Conservation (phyloP, 805 yeast genomes). For the Pichia nakasei region DNA sequence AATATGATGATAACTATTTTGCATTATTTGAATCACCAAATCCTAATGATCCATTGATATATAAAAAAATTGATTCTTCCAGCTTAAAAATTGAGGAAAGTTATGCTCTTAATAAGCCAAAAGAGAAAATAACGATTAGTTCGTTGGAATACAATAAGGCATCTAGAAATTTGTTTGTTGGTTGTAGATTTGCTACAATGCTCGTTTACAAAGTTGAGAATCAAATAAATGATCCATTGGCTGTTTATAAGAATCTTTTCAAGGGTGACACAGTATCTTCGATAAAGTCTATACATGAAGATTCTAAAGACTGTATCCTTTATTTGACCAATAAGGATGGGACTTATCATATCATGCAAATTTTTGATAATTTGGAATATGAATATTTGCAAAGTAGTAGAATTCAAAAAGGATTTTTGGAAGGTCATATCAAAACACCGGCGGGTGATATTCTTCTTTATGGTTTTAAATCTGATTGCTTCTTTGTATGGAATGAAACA, state of each 20-base stretch:
- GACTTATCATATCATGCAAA: conserved; percentile 37
- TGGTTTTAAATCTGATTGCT: conserved; percentile 76
- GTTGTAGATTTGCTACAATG: conserved; percentile 64
- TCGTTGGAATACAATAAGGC: conserved; percentile 37
- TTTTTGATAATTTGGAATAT: conserved; percentile 11
- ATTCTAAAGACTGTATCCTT: conserved; percentile 11
- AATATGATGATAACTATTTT: conserved; percentile 23
- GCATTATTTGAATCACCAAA: conserved; percentile 60
- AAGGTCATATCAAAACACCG: conserved; percentile 49
- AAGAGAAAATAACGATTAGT: conserved; percentile 44
- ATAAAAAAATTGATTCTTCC: conserved; percentile 28
- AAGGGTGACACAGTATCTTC: conserved; percentile 66
- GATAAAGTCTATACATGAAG: conserved; percentile 30
- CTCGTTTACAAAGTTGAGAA: conserved; percentile 39
- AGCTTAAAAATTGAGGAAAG: conserved; percentile 19
- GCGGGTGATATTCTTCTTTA: conserved; percentile 45
- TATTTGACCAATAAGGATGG: conserved; percentile 62
- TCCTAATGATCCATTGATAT: conserved; percentile 43
- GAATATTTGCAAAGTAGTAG: conserved; percentile 38
- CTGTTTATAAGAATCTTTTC: conserved; percentile 39
- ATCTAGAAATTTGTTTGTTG: conserved; percentile 43
- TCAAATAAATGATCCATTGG: conserved; percentile 18
- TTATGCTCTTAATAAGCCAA: conserved; percentile 18
- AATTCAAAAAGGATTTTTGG: conserved; percentile 68
- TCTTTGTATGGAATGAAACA: conserved; percentile 78